Evolutionary conservation across 1,284 basidiomycete species (phyloP), one percentile per base, ranked within the genome.

Genomic region (Anthracocystis walkeri): DNA sequence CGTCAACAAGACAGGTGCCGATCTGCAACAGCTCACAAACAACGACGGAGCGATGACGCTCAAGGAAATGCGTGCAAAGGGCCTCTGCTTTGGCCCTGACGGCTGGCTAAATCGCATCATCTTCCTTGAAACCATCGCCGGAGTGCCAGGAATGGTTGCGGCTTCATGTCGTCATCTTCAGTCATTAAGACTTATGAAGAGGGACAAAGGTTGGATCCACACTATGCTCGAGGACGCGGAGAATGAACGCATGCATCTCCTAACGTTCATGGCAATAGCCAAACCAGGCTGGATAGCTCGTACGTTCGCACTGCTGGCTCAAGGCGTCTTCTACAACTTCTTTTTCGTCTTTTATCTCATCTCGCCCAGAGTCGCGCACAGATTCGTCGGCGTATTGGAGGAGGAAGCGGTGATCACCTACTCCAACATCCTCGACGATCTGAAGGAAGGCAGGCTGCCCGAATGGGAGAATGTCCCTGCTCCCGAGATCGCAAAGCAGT

Each of bases 381-480:
- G 96, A 33, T 98, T 98, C 84, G 95, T 98, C 49, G 96, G 90
- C n/a, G 88, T 93, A 81, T 88, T 99, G 10, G 96, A 98, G 83
- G 95, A 98, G 87, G 95, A 98, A 86, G 95, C 95, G 4, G 93
- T 96, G 6, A 27, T 70, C 29, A 77, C 64, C n/a, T 70, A 78
- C 85, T 93, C 94, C 7, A 89, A 90, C 75, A 91, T 92, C 83
- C 94, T 97, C 72, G 82, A 89, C 51, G 94, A 97, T 68, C 88
- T 97, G 23, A 91, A 95, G 83, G 88, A 88, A n/a, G 94, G 94
- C 16, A 89, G 89, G 48, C 88, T 98, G 57, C 94, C 95, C 0
- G 92, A 93, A 85, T 98, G 95, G 95, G 80, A 84, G 27, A 78
- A 85, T 45, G 64, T 77, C 7, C 90, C 92, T 14, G 95, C 95